Base-by-base conservation (phyloP, 2,329 filamentous ascomycete species). In the Aaosphaeria arxii region DNA sequence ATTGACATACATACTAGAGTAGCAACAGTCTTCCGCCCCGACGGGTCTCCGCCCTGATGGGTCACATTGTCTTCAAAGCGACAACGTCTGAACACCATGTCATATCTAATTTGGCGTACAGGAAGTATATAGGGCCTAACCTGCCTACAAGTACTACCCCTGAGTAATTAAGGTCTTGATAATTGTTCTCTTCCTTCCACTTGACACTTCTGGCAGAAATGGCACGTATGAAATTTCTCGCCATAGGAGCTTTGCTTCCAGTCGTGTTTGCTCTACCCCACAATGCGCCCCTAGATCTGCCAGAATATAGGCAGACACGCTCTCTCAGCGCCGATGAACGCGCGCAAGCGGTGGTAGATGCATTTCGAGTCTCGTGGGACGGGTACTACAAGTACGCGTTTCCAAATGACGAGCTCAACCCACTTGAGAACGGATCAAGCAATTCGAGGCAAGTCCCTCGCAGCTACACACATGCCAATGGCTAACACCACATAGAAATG, bases 361-460 rank as follows among this genome's bases (percentile, higher is more conserved):
- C 56, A 6, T 71, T 71, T 46, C 57, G 55, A 13, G 52, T 60
- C 24, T 65, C 67, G 13, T 71, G 68, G 67, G 56, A 61, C 6
- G 69, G 68, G 11, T 92, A 92, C 66, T 80, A 82, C 60, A 73
- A 82, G 69, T 83, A 88, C 70, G 88, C 88, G 0, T 91, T 88
- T 53, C 87, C 87, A 1, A 82, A 89, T 56, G 89, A 95, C 66
- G 88, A 89, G 40, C 73, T 95, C 7, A 77, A 75, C 52, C 89
- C 90, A 0, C 75, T 88, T 11, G 80, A 78, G 38, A 88, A 89
- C 56, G 71, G 70, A 1, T 86, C 73, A 50, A 76, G 76, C 24
- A 84, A 95, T 66, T 87, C 88, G 46, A 80, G 87, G 88, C 89
- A 72, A 55, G 74, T 61, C 28, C 31, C 30, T 11, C 32, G 35